A percentile compares a stretch with the other conserved stretches of the same genome.
Conservation (phyloP, 2,329 filamentous ascomycete genomes). For the Elsinoe australis region DNA sequence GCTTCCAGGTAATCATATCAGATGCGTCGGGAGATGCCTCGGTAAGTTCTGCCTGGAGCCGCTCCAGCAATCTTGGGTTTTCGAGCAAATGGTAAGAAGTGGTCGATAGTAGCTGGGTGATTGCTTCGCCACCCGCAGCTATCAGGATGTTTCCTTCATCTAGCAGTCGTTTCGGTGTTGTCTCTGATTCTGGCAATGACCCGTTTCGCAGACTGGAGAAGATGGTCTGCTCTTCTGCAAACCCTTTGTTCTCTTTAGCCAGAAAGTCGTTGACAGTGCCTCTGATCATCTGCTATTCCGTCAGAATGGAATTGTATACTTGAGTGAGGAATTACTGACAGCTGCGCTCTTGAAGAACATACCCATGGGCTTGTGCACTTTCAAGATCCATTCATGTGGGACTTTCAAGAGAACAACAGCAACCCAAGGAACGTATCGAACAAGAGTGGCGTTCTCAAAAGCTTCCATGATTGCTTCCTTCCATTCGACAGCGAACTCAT, state of each 20-base stretch:
- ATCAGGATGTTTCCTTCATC: slow-evolving; percentile 25
- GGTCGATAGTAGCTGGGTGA: slow-evolving; percentile 21
- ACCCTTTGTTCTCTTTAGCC: background rate
- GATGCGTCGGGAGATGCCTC: background rate
- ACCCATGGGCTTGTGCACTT: slow-evolving; percentile 18
- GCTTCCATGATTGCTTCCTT: slow-evolving; percentile 21
- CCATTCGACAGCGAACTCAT: slow-evolving; percentile 25
- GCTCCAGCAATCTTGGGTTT: slow-evolving; percentile 19
- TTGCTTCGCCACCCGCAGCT: slow-evolving; percentile 24
- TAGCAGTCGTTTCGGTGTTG: slow-evolving; percentile 21
- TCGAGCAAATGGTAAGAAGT: slow-evolving; percentile 23
- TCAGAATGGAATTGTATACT: background rate
- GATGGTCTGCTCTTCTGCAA: slow-evolving; percentile 18
- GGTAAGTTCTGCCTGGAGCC: slow-evolving; percentile 21
- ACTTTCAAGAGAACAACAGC: slow-evolving; percentile 20
- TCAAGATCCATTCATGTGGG: slow-evolving; percentile 15
- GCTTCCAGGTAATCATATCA: slow-evolving; percentile 20
- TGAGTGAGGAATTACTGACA: background rate
- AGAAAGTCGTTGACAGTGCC: slow-evolving; percentile 9
- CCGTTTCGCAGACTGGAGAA: slow-evolving; percentile 23
- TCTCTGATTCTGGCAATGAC: slow-evolving; percentile 22
- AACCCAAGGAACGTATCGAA: slow-evolving; percentile 21
- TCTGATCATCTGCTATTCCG: slow-evolving; percentile 7
- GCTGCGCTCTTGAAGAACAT: slow-evolving; percentile 15
- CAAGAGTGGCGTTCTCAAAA: slow-evolving; percentile 16